Base-by-base conservation (phyloP, 352 stramenopile genomes). In the Pythium dissotocum region DNA sequence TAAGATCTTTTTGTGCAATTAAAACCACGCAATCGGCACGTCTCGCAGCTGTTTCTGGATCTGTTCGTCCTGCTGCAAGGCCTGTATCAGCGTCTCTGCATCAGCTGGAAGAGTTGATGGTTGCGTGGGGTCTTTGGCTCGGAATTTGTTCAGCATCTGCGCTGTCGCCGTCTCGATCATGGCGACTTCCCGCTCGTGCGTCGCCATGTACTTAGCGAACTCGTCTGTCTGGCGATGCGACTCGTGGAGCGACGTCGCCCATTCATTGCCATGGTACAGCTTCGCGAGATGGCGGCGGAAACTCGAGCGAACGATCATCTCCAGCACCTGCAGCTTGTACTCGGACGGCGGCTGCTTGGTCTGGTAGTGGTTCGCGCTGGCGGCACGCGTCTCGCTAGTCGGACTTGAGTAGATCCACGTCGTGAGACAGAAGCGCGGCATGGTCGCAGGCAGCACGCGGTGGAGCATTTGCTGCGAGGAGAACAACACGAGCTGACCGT, bases 391-490 rank as follows among this genome's bases (percentile, higher is more conserved):
- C 8, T 46, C n/a, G 24, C 40, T 9, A 44, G 33, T 49, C 55
- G 55, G 18, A 70, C 9, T 65, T 49, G 78, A 70, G 65, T 94
- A 92, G 26, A 89, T 75, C 86, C 86, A 94, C 26, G 81, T 91
- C 14, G 83, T 90, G 24, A 94, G 77, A 57, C 80, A 87, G 48
- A 79, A 85, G 48, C 86, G 76, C 3, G 79, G 76, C 28, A 75
- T 76, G 10, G 13, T 64, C 6, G 80, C 63, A 33, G 82, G 84
- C 62, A 92, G 61, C 35, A 94, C 86, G 24, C 84, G 84, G 52
- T 94, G 86, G 55, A 93, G 70, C 86, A 94, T 93, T 59, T 89
- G 80, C 63, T 92, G 74, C 21, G 81, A 91, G 2, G 78, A 90
- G 67, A 94, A 94, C 30, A 94, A 71, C 67, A 95, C 85, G 63